phyloP scores from a whole-genome alignment of 352 stramenopile species.

The Globisporangium uncinulatum region DNA sequence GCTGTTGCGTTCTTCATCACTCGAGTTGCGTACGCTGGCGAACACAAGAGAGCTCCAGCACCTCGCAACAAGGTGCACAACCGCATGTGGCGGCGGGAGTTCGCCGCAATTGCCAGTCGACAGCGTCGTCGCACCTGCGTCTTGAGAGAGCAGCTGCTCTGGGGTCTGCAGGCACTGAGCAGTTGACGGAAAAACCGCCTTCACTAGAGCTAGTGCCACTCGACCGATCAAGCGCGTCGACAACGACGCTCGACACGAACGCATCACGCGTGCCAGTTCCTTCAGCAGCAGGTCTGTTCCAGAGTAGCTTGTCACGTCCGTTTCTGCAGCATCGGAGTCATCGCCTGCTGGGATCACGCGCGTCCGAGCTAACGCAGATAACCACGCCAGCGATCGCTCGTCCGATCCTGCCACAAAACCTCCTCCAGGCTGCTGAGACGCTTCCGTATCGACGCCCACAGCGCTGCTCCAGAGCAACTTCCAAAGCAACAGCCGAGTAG shows the following conservation, averaged over 20 bases:
- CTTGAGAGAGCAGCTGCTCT: neutral
- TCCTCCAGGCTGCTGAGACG: neutral
- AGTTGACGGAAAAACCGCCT: neutral
- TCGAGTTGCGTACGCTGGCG: conserved; percentile 3
- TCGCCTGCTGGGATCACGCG: too few relatives aligned
- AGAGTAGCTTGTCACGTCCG: neutral
- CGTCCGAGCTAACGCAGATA: conserved; percentile 9
- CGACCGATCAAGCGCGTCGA: neutral
- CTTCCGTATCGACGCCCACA: neutral
- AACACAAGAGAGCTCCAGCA: conserved; percentile 20
- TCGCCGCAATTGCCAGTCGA: conserved; percentile 7
- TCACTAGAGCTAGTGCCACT: conserved; percentile 8
- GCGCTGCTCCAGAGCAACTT: conserved; percentile 22
- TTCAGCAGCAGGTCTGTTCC: conserved; percentile 6
- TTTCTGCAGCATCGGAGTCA: neutral
- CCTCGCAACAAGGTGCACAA: conserved; percentile 29
- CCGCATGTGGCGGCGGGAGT: conserved; percentile 11
- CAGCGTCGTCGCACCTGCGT: neutral
- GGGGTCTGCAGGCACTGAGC: neutral
- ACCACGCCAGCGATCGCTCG: conserved; percentile 9
- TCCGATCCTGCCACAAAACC: neutral
- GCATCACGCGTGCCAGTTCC: conserved; percentile 8
- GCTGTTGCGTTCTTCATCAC: neutral
- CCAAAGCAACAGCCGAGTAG: conserved; percentile 24
- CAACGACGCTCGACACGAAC: conserved; percentile 2